Percentiles rank a stretch among this genome's conserved stretches.
Conservation (phyloP, 331 rosid species). For the Stylosanthes scabra region DNA sequence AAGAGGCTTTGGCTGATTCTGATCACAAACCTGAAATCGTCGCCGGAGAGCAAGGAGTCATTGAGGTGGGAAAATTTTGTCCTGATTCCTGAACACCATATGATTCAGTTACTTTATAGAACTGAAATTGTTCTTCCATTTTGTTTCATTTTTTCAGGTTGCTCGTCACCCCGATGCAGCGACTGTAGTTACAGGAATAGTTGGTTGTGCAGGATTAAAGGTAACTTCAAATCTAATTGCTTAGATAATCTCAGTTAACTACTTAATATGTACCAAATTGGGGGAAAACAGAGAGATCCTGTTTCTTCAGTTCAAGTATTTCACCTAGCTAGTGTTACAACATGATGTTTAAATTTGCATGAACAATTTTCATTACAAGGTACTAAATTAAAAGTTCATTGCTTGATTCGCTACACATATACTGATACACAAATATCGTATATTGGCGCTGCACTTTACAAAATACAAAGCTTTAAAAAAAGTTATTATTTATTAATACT, state of each 20-base stretch:
- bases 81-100: background rate
- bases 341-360: no score
- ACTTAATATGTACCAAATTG: no score
- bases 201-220: slow-evolving; percentile 96
- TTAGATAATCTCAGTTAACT: no score
- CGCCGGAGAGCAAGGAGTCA: slow-evolving; percentile 90
- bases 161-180: slow-evolving; percentile 95
- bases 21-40: slow-evolving; percentile 83
- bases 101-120: slow-evolving; percentile 19
- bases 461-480: no score
- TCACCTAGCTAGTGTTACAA: no score
- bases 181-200: slow-evolving; percentile 92
- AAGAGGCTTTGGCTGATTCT: slow-evolving; percentile 83
- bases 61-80: slow-evolving; percentile 62
- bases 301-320: no score
- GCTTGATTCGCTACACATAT: no score
- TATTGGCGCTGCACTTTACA: no score
- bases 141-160: slow-evolving; percentile 56
- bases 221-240: slow-evolving; percentile 42
- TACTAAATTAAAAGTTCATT: no score
- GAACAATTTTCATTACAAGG: no score
- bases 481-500: background rate
- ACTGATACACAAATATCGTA: no score
- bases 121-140: slow-evolving; percentile 1
- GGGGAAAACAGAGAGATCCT: no score